A percentile compares a stretch with the other conserved stretches of the same genome.
phyloP scores from a whole-genome alignment of 2,329 filamentous ascomycete genomes.

The Lachnellula occidentalis region DNA sequence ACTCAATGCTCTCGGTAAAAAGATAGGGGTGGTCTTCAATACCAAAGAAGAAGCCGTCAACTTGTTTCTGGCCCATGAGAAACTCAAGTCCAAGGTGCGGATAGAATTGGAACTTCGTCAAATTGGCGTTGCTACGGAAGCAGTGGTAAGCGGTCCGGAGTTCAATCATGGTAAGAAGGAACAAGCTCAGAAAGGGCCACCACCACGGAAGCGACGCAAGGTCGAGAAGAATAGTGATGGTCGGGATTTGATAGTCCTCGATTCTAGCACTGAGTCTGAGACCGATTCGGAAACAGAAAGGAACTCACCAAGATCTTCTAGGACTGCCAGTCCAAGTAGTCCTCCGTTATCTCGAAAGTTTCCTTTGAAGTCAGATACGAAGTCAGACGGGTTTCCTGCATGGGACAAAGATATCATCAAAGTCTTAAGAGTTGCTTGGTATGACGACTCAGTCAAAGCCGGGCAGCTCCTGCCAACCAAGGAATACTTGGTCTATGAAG shows the following conservation, averaged over 20 bases:
- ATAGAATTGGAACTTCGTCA: constrained; percentile 73
- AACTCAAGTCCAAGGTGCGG: constrained; percentile 61
- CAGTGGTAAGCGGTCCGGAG: constrained; percentile 3
- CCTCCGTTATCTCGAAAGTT: not conserved
- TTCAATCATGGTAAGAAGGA: not conserved
- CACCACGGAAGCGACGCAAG: constrained; percentile 29
- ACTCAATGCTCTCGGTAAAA: constrained; percentile 58
- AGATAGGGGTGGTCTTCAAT: constrained; percentile 64
- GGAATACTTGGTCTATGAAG: constrained; percentile 51
- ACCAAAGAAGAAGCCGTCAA: constrained; percentile 56
- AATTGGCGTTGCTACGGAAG: constrained; percentile 46
- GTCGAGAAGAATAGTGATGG: constrained; percentile 14
- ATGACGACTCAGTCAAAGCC: constrained; percentile 45
- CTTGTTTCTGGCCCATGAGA: constrained; percentile 60
- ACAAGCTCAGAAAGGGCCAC: constrained; percentile 21
- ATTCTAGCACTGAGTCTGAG: constrained; percentile 34
- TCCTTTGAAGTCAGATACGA: not conserved
- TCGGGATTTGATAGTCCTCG: constrained; percentile 18
- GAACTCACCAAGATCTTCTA: constrained; percentile 3
- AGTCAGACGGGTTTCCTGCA: not conserved
- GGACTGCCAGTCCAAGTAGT: not conserved
- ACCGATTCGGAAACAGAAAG: constrained; percentile 29
- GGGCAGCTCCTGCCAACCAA: constrained; percentile 42
- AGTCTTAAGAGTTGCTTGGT: constrained; percentile 56
- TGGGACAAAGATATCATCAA: constrained; percentile 33